Evolutionary conservation across 2,329 filamentous ascomycete species (phyloP), one percentile per base, ranked within the genome.

Genomic region (Phyllosticta citribraziliensis): DNA sequence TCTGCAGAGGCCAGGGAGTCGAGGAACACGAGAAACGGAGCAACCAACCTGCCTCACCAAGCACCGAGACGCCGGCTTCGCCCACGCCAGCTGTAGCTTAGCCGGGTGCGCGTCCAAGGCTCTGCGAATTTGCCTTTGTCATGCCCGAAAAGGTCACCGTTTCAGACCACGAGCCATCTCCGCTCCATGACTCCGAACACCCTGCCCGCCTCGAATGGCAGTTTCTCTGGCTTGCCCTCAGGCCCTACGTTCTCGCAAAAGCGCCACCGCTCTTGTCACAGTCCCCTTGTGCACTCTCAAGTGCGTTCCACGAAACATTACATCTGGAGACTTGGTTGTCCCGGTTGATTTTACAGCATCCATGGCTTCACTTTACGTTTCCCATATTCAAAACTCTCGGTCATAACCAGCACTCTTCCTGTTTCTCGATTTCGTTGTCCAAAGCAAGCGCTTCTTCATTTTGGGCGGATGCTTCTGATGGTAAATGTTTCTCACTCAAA

Each of bases 1-100:
- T 86, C 24, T 86, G 83, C 68, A 76, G 83, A 67, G 81, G 81
- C 47, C 79, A 83, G 68, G 82, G 82, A 35, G 82, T 84, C 5
- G 76, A 82, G 50, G 81, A 83, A 65, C 78, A 75, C 17, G 60
- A 62, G 20, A 55, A 62, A 52, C 55, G 55, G 20, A 20, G 50
- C 14, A 30, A 55, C 52, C n/a, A 54, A 22, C 50, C 59, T 27
- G 59, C 50, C 14, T 56, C 58, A 8, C 53, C 58, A 14, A 47
- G 40, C 19, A 47, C 40, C 24, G 58, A 60, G 19, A 56, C 40
- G n/a, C n/a, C 40, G 17, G 14, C 40, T n/a, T 17, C 17, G 40
- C 40, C 40, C 17, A 47, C 40, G 40, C 40, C 40, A n/a, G 40
- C 14, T 47, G 6, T n/a, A 47, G 40, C 17, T 47, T 47, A 47